Percentiles rank a stretch among this genome's conserved stretches.
Conservation (phyloP, 2,329 filamentous ascomycete genomes). For the Colletotrichum echinochloae region DNA sequence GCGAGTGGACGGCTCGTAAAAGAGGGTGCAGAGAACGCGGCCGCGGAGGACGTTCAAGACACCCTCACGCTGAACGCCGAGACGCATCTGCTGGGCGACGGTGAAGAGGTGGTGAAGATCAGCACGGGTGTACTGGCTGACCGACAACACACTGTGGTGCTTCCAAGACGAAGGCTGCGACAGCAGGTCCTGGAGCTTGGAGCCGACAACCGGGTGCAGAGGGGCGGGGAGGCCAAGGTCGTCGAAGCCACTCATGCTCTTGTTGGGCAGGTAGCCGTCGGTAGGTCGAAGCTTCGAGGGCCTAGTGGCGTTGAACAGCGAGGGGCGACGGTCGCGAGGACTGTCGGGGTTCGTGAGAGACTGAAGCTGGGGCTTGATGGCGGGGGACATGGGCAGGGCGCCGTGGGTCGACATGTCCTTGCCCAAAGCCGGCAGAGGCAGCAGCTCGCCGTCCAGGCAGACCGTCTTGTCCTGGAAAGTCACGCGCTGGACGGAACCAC, state of each 20-base stretch:
- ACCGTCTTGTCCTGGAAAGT: constrained; percentile 80
- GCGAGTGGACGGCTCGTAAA: constrained; percentile 97
- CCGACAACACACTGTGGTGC: constrained; percentile 89
- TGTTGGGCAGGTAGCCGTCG: constrained; percentile 15
- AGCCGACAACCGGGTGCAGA: constrained; percentile 63
- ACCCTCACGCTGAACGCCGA: constrained; percentile 92
- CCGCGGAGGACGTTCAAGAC: constrained; percentile 89
- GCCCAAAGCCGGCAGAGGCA: constrained; percentile 68
- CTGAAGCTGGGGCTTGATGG: constrained; percentile 63
- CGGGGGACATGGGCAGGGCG: constrained; percentile 67
- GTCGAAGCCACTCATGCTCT: constrained; percentile 48
- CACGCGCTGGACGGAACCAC: constrained; percentile 78
- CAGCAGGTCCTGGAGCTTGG: constrained; percentile 78
- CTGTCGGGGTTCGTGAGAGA: constrained; percentile 53
- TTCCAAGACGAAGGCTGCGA: constrained; percentile 85
- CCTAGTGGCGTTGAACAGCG: constrained; percentile 47
- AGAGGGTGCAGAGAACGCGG: constrained; percentile 89
- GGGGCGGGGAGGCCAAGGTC: constrained; percentile 61
- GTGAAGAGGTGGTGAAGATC: constrained; percentile 96
- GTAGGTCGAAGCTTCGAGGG: constrained; percentile 49
- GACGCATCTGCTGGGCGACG: constrained; percentile 96
- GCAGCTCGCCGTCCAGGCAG: constrained; percentile 77
- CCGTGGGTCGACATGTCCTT: constrained; percentile 81
- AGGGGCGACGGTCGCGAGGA: constrained; percentile 50
- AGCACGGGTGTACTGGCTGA: constrained; percentile 87